Conservation (phyloP, 2,329 filamentous ascomycete genomes). For the Xylariaceae sp. region DNA sequence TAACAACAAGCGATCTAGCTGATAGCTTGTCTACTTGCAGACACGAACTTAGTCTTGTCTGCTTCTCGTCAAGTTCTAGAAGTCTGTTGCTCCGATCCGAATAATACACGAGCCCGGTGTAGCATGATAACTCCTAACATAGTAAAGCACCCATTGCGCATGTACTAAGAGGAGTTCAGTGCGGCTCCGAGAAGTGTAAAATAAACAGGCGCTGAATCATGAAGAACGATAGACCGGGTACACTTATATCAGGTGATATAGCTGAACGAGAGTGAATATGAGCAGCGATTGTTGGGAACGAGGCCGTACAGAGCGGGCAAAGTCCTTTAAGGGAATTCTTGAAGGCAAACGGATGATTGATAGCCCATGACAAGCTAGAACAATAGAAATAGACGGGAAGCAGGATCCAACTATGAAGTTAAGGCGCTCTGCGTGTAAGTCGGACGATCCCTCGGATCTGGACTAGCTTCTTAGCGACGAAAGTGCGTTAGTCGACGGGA, state of each 20-base stretch:
- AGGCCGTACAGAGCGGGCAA: conserved; percentile 1
- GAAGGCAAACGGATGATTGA: conserved; percentile 2
- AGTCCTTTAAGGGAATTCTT: conserved; percentile 3
- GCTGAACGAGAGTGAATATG: conserved; percentile 16
- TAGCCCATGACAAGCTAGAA: conserved; percentile 8
- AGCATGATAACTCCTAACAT: conserved; percentile 1
- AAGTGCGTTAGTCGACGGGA: conserved; percentile 17
- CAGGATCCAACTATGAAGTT: conserved; percentile 4
- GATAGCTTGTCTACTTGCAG: background rate
- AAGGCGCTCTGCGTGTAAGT: conserved; percentile 18
- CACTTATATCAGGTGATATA: conserved; percentile 6
- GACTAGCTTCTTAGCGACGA: conserved; percentile 14
- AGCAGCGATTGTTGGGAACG: conserved; percentile 6
- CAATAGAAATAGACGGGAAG: background rate
- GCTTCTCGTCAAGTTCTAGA: background rate
- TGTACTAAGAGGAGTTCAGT: background rate
- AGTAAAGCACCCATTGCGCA: conserved; percentile 1
- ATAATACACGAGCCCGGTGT: background rate
- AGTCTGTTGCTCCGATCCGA: background rate
- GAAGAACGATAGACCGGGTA: conserved; percentile 13
- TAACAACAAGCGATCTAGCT: background rate
- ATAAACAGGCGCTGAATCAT: background rate
- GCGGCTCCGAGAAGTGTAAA: background rate
- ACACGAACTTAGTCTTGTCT: background rate
- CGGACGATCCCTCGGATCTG: conserved; percentile 16